Base-by-base conservation (phyloP, 257 asterid species). In the Przewalskia tangutica region DNA sequence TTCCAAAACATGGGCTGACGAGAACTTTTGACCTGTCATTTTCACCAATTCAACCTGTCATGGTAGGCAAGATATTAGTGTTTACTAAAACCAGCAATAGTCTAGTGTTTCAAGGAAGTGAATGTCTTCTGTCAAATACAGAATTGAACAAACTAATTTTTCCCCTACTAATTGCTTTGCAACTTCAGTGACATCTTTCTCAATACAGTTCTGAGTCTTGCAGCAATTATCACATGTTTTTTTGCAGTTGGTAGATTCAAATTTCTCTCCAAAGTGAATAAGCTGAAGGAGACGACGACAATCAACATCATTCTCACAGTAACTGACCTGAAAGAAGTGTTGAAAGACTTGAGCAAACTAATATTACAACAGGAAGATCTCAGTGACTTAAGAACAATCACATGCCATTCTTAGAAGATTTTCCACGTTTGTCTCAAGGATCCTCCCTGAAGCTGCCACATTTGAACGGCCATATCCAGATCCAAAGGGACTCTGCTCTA, bases 251-350 rank as follows among this genome's bases (percentile, higher is more conserved):
- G 85, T 78, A 83, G 97, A 86, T 86, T 96, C 91, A 78, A 96
- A 96, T 58, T 94, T 94, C 88, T 96, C 99, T n/a, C 99, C 99
- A 82, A 96, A 96, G 87, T 96, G 99, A 84, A 93, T 86, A 83
- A 96, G 93, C 82, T 94, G 98, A 85, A 93, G 92, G 86, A 93
- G 94, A 83, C 99, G 99, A 14, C 98, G 91, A 83, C 99, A 96
- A 83, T 96, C 99, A 55, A 89, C 97, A 80, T 93, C 95, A 84
- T 94, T 96, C 85, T 96, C 99, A 20, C 90, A 89, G 92, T 96
- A 96, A 90, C 97, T 88, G 83, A 96, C 99, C 99, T 96, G 97
- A 54, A 90, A 68, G 88, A 68, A 62, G 85, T 56, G 46, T 84
- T 59, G 65, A 23, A 55, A 80, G 78, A 87, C 48, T 50, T 48